Percentiles rank a stretch among this genome's conserved stretches.
These are phyloP conservation scores for Marasmius sp. DNA, from an alignment of 1,284 basidiomycete genomes.

Conservation along the genomic window DNA sequence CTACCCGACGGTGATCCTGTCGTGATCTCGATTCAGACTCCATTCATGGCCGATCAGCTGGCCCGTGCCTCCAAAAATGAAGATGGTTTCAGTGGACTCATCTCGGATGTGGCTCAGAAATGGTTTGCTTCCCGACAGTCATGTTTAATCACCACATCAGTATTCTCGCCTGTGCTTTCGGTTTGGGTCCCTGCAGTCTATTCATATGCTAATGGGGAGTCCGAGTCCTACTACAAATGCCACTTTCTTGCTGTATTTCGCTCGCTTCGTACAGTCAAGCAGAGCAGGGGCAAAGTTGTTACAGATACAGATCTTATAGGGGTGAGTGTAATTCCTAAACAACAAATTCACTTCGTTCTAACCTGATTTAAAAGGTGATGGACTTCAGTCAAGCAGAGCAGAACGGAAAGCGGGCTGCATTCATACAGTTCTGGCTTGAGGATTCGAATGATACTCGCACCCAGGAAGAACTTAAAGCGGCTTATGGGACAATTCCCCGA, in stretches of 20 bases:
- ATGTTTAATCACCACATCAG: conserved; percentile 2
- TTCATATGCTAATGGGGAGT: background rate
- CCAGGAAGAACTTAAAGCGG: background rate
- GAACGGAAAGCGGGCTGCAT: background rate
- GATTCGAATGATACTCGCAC: background rate
- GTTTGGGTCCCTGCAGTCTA: background rate
- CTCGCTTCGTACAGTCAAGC: background rate
- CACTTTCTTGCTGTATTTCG: background rate
- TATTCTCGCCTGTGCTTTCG: background rate
- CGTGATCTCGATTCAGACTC: no score
- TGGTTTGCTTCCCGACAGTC: background rate
- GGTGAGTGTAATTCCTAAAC: background rate
- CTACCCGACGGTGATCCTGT: no score
- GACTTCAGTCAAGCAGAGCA: background rate
- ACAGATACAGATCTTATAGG: background rate
- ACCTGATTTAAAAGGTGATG: background rate
- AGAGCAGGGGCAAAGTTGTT: no score
- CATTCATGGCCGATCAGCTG: no score
- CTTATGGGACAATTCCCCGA: background rate
- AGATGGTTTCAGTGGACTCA: no score
- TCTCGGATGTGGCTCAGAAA: no score
- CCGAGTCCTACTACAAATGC: background rate
- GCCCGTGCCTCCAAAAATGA: no score
- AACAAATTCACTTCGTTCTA: no score
- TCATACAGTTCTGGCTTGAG: background rate